These are phyloP conservation scores for Auricularia sp. DNA, from an alignment of 768 basidiomycete genomes.

Conservation along the genomic window DNA sequence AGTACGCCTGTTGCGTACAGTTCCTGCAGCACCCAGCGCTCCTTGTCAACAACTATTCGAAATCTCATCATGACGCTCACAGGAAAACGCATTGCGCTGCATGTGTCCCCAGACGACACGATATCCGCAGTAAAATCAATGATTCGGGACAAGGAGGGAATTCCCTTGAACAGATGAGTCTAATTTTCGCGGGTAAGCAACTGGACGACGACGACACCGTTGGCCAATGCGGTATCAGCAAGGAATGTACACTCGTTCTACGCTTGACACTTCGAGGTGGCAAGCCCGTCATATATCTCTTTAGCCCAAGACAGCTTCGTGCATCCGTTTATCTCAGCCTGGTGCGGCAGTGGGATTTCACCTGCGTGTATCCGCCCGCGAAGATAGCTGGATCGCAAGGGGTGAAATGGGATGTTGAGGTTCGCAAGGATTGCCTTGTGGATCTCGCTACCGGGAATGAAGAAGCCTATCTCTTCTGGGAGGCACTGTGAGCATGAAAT, in stretches of 20 bases:
- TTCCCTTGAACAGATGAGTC: constrained; percentile 81
- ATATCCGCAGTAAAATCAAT: constrained; percentile 38
- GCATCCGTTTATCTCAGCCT: constrained; percentile 24
- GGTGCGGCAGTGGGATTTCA: constrained; percentile 25
- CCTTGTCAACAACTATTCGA: no score
- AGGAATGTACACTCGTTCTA: background rate
- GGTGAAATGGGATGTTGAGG: constrained; percentile 26
- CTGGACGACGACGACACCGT: constrained; percentile 88
- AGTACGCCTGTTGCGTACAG: background rate
- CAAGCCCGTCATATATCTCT: constrained; percentile 31
- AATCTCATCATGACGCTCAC: background rate
- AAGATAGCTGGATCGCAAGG: constrained; percentile 8
- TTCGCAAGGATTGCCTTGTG: constrained; percentile 1
- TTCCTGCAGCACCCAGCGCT: background rate
- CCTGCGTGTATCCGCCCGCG: constrained; percentile 23
- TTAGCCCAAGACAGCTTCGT: constrained; percentile 18
- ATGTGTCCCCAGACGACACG: background rate
- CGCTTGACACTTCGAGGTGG: background rate
- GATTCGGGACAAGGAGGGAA: constrained; percentile 78
- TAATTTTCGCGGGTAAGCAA: constrained; percentile 92
- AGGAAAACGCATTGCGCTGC: background rate
- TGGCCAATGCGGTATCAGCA: background rate
- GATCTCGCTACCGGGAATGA: no score
- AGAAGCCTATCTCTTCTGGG: no score
- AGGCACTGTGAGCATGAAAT: no score